A percentile compares a stretch with the other conserved stretches of the same genome.
These are phyloP conservation scores for Dendrobium catenatum DNA, from an alignment of 106 monocot genomes.

Conservation along the genomic window DNA sequence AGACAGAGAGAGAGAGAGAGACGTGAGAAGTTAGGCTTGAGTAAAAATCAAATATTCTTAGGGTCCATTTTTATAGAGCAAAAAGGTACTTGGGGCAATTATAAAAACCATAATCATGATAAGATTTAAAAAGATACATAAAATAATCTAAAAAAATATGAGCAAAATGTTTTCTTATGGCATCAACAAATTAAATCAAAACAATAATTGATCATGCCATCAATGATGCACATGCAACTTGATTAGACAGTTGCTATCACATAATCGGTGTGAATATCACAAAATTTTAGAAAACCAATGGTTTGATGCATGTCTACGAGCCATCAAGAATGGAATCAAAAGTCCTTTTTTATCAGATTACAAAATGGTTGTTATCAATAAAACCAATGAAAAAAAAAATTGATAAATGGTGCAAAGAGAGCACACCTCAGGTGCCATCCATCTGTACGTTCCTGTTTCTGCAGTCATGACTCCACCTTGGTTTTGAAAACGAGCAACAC, in stretches of 20 bases:
- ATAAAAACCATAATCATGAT: too few species aligned
- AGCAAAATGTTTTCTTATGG: too few species aligned
- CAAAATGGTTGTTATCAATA: background rate
- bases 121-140: too few species aligned
- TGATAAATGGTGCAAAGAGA: background rate
- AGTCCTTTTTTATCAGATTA: background rate
- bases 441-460: conserved; percentile 96
- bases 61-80: too few species aligned
- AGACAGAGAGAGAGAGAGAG: too few species aligned
- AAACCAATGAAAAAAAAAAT: background rate
- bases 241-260: background rate
- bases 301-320: background rate
- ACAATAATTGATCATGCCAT: too few species aligned
- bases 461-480: conserved; percentile 86
- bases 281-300: background rate
- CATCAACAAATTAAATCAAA: too few species aligned
- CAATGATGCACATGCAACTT: background rate
- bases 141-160: too few species aligned
- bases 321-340: background rate
- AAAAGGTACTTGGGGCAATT: too few species aligned
- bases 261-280: background rate
- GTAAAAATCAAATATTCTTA: too few species aligned
- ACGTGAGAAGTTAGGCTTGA: too few species aligned
- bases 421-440: conserved; percentile 98
- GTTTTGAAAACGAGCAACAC: conserved; percentile 70